A percentile compares a stretch with the other conserved stretches of the same genome.
These are phyloP conservation scores for Sarocladiaceae sp. DNA, from an alignment of 2,329 filamentous ascomycete species.

Conservation along the genomic window DNA sequence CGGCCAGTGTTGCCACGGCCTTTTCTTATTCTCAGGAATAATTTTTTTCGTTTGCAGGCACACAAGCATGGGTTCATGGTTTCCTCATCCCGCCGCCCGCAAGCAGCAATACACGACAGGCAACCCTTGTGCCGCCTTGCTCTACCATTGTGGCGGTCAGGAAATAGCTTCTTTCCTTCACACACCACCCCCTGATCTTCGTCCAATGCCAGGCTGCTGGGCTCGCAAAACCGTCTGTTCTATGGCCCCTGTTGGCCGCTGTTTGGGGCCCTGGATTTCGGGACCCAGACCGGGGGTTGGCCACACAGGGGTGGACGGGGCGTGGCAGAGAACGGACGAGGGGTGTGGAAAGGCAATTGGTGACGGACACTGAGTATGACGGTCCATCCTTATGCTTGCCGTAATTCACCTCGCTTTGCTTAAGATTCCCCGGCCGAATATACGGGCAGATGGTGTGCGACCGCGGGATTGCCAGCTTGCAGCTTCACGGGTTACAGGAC, in stretches of 20 bases:
- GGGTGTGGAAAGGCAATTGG: not conserved
- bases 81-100: slow-evolving; percentile 8
- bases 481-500: not conserved
- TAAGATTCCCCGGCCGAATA: not conserved
- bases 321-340: not conserved
- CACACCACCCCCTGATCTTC: slow-evolving; percentile 8
- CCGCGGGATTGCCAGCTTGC: not conserved
- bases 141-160: slow-evolving; percentile 3
- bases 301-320: not conserved
- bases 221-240: slow-evolving; percentile 1
- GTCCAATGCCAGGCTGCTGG: slow-evolving; percentile 2
- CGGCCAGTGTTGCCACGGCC: not conserved
- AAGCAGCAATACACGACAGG: not conserved
- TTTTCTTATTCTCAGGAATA: slow-evolving; percentile 6
- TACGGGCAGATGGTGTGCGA: not conserved
- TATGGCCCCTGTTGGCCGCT: not conserved
- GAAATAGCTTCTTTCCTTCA: not conserved
- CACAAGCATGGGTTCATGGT: not conserved
- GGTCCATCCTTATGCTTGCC: not conserved
- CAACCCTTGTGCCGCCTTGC: slow-evolving; percentile 6
- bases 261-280: slow-evolving; percentile 4
- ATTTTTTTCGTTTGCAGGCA: slow-evolving; percentile 1
- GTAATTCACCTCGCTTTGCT: not conserved
- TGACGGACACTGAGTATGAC: not conserved
- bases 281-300: not conserved